A percentile compares a stretch with the other conserved stretches of the same genome.
These are phyloP conservation scores for Hordeum pubiflorum DNA, from an alignment of 202 grass and related monocot species.

Conservation along the genomic window DNA sequence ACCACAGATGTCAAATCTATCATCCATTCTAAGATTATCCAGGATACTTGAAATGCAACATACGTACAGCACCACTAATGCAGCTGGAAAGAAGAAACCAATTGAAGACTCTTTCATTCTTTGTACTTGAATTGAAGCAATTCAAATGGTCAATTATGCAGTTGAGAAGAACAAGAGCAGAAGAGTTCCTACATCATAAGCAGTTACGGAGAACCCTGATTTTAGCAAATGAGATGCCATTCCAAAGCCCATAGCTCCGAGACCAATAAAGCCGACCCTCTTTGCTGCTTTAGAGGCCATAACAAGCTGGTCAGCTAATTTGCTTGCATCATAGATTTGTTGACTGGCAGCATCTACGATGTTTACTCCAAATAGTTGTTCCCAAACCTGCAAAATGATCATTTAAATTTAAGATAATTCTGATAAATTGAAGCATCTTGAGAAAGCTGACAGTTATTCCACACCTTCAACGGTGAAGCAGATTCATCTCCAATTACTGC, in stretches of 20 bases:
- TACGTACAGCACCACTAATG: slow-evolving; percentile 11
- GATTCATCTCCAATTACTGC: slow-evolving; percentile 37
- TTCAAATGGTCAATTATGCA: neutral
- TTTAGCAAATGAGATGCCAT: slow-evolving; percentile 95
- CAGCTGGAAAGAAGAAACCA: neutral
- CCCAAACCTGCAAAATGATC: slow-evolving; percentile 55
- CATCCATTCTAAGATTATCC: neutral
- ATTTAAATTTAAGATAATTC: slow-evolving; percentile 17
- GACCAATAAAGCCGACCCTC: slow-evolving; percentile 86
- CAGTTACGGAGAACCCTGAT: slow-evolving; percentile 71
- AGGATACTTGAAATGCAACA: neutral
- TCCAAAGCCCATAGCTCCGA: slow-evolving; percentile 98
- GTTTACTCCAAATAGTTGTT: slow-evolving; percentile 74
- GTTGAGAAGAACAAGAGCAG: neutral
- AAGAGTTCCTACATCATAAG: slow-evolving; percentile 79
- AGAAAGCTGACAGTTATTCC: slow-evolving; percentile 18
- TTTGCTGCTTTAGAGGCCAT: slow-evolving; percentile 53
- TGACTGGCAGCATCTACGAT: slow-evolving; percentile 65
- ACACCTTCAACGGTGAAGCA: slow-evolving; percentile 60
- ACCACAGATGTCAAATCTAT: neutral
- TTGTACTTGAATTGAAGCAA: neutral
- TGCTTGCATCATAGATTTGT: slow-evolving; percentile 60
- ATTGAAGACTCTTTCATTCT: neutral
- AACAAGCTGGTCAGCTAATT: slow-evolving; percentile 57
- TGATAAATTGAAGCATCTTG: slow-evolving; percentile 6